Evolutionary conservation across 2,329 filamentous ascomycete genomes (phyloP).

Genomic region (Tolypocladium guangdongense): DNA sequence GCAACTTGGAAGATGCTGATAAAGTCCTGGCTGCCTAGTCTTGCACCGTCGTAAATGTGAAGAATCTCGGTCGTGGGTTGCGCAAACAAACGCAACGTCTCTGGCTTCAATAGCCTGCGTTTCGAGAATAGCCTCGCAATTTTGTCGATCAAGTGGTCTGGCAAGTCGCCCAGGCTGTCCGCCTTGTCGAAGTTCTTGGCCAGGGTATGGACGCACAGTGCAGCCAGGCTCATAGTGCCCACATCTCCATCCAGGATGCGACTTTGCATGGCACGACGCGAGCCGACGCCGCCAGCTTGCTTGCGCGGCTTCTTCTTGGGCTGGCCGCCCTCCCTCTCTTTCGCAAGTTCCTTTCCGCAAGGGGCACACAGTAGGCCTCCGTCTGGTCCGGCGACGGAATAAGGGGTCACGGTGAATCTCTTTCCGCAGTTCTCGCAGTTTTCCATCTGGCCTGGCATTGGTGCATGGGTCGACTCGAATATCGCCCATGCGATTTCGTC

Average conservation of each 20-base stretch:
- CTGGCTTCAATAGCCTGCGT: slow-evolving; percentile 41
- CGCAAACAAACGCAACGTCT: slow-evolving; percentile 46
- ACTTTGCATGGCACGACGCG: slow-evolving; percentile 69
- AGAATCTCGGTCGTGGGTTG: slow-evolving; percentile 39
- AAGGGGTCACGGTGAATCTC: slow-evolving; percentile 85
- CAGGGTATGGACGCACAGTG: slow-evolving; percentile 50
- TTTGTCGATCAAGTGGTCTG: slow-evolving; percentile 43
- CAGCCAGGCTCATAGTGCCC: slow-evolving; percentile 59
- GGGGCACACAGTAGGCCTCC: slow-evolving; percentile 77
- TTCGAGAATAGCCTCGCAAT: slow-evolving; percentile 51
- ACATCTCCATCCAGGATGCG: slow-evolving; percentile 68
- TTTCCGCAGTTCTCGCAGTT: slow-evolving; percentile 81
- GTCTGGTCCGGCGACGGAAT: slow-evolving; percentile 70
- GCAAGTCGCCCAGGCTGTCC: slow-evolving; percentile 50
- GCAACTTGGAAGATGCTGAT: slow-evolving; percentile 69
- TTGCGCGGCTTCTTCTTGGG: slow-evolving; percentile 35
- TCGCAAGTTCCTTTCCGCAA: slow-evolving; percentile 65
- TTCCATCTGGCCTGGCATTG: slow-evolving; percentile 73
- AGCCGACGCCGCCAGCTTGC: slow-evolving; percentile 40
- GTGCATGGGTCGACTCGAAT: slow-evolving; percentile 35
- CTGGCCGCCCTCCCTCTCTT: slow-evolving; percentile 37
- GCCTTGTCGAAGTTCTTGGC: slow-evolving; percentile 52
- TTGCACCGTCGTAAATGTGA: slow-evolving; percentile 47
- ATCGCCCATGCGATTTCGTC: slow-evolving; percentile 39
- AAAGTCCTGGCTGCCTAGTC: slow-evolving; percentile 65